Percentiles rank a stretch among this genome's conserved stretches.
phyloP scores from a whole-genome alignment of 75 land plant species.

The Pseudotsuga menziesii region DNA sequence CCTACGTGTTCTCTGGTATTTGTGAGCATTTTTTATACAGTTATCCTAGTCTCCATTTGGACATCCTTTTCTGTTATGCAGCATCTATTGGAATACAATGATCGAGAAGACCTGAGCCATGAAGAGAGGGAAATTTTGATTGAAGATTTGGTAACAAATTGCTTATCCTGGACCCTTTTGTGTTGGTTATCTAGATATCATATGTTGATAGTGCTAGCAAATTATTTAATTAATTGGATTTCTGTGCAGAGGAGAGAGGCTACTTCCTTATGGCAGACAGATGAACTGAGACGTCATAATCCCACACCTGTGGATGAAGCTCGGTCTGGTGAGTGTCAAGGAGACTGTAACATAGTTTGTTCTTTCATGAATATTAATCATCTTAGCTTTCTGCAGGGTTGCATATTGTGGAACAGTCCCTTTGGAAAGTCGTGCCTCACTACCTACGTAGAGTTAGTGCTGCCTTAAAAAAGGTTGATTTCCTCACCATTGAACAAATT shows the following conservation, averaged over 20 bases:
- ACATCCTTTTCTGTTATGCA: slow-evolving; percentile 14
- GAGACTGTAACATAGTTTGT: neutral
- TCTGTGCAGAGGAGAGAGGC: slow-evolving; percentile 79
- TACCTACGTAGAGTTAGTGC: slow-evolving; percentile 88
- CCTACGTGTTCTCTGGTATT: neutral
- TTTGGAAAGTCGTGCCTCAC: slow-evolving; percentile 95
- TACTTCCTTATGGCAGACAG: slow-evolving; percentile 89
- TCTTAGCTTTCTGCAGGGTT: slow-evolving; percentile 44
- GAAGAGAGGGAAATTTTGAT: slow-evolving; percentile 82
- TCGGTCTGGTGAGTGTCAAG: slow-evolving; percentile 56
- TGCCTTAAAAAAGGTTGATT: slow-evolving; percentile 75
- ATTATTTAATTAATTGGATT: neutral
- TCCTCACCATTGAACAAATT: neutral
- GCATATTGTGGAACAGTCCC: slow-evolving; percentile 90
- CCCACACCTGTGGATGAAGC: slow-evolving; percentile 99
- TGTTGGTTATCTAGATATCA: neutral
- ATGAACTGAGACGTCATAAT: slow-evolving; percentile 85
- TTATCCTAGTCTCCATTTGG: neutral
- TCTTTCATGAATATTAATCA: slow-evolving; percentile 1
- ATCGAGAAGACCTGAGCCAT: slow-evolving; percentile 74
- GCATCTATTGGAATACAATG: slow-evolving; percentile 92
- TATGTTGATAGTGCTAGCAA: neutral
- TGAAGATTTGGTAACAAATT: slow-evolving; percentile 78
- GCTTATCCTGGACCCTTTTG: neutral
- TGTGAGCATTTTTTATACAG: neutral